Base-by-base conservation (phyloP, 768 basidiomycete genomes). In the Rhodotorula sphaerocarpa region DNA sequence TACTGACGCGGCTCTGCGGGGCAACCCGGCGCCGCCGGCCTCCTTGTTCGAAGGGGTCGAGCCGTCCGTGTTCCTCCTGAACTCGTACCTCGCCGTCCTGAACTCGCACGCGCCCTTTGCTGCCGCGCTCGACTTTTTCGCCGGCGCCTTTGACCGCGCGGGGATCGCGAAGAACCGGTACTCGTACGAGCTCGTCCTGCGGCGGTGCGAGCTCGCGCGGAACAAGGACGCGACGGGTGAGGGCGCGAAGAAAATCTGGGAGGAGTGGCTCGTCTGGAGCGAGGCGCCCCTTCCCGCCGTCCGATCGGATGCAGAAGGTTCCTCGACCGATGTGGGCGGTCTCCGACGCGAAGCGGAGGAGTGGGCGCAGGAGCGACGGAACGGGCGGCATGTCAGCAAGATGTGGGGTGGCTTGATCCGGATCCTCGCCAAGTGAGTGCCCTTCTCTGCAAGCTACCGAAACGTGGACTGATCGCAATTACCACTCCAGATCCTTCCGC, bases 1-100 rank as follows among this genome's bases (percentile, higher is more conserved):
- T 16, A 16, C 36, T 10, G 36, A 39, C 9, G 9, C 36, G 36
- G 10, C 36, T 10, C 16, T 16, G 36, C 9, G 10, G 10, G 36
- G 36, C 36, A 16, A 9, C 10, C 9, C 36, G 16, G 30, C 27
- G 11, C 34, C 39, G 4, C 21, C n/a, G 21, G 5, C 33, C 18
- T 12, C 57, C 3, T 55, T 64, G 59, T 69, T 69, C 70, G 33
- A 66, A 41, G 68, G 78, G 57, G 86, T 91, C 39, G 51, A 74
- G 10, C 71, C 86, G 54, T 82, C 83, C 0, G 70, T 87, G 0
- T 79, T 81, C 3, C 80, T 95, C 10, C 70, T 91, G 66, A 88
- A 86, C 68, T 82, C 90, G 5, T 96, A 88, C 72, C 77, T 95
- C 53, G 82, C 86, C 18, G 86, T 91, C 1, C 81, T 84, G 72